Evolutionary conservation across 1,284 basidiomycete species (phyloP), one percentile per base, ranked within the genome.

Genomic region (Papiliotrema fonsecae): DNA sequence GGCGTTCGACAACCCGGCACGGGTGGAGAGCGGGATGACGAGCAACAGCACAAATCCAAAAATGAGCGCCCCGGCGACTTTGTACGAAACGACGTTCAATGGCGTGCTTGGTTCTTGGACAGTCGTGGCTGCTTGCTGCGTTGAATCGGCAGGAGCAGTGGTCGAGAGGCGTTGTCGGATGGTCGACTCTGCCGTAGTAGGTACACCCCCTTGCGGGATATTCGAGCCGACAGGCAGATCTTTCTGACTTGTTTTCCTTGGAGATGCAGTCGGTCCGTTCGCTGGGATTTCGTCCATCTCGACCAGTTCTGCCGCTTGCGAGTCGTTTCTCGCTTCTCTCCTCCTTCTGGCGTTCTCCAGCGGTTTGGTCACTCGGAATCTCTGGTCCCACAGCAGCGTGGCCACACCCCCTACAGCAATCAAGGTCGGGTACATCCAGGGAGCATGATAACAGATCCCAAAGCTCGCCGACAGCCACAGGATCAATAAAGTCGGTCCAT

Each of bases 371-470:
- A 48, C 47, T 26, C 47, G 46, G 27, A 48, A 50, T 11, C 66
- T 60, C 27, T 59, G 65, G 50, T 75, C 72, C 52, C 62, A 74
- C 1, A 61, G 24, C 14, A 73, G 51, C 2, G 72, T 73, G 11
- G 55, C 18, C 2, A 64, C 16, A 5, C 73, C 73, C 4, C 72
- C 73, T 1, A 54, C 58, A 24, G 61, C 67, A 14, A 75, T 70
- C 31, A 75, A 60, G 32, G 64, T 57, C 6, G 71, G 73, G 38
- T 75, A 75, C 72, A 75, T 74, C 67, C 74, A 75, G n/a, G 72
- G 68, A 6, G 78, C 75, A 45, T 78, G 77, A 58, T 81, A 81
- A 59, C 77, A 79, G 47, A 80, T 68, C 19, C 79, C 80, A 22
- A 77, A 76, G 35, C 75, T 74, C 0, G 76, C 80, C 2, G 73